Conservation (phyloP, 2,329 filamentous ascomycete species). For the Penicillium sp. region DNA sequence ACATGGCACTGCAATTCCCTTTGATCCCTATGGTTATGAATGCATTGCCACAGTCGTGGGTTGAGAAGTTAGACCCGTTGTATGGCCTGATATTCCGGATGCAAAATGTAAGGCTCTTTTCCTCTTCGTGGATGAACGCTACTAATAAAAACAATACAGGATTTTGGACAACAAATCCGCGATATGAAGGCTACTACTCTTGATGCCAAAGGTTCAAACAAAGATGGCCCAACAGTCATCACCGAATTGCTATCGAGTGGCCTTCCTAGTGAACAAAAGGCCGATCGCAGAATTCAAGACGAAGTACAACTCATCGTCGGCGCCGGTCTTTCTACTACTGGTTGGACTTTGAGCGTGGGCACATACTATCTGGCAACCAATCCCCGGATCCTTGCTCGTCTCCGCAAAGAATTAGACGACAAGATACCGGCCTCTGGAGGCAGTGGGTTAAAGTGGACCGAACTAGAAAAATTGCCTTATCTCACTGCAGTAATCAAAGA, state of each 20-base stretch:
- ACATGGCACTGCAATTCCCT: constrained; percentile 10
- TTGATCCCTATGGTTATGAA: constrained; percentile 5
- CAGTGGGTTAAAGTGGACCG: constrained; percentile 5
- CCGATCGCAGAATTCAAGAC: constrained; percentile 1
- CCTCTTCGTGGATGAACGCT: not conserved
- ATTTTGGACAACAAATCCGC: not conserved
- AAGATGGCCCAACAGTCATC: not conserved
- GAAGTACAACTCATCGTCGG: constrained; percentile 11
- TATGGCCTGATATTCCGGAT: constrained; percentile 7
- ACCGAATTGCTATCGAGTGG: not conserved
- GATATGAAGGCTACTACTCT: not conserved
- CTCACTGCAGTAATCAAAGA: constrained; percentile 19
- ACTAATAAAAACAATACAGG: not conserved
- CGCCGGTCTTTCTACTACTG: constrained; percentile 27
- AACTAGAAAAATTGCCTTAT: constrained; percentile 27
- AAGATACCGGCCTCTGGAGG: constrained; percentile 22
- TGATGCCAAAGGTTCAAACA: not conserved
- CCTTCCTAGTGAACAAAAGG: not conserved
- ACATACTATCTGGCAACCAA: constrained; percentile 26
- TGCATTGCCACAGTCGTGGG: constrained; percentile 3
- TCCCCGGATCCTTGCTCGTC: constrained; percentile 17
- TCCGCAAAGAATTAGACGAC: constrained; percentile 19
- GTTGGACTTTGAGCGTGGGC: constrained; percentile 21
- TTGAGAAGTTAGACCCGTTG: constrained; percentile 7
- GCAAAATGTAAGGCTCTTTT: not conserved